Percentiles rank a stretch among this genome's conserved stretches.
phyloP scores from a whole-genome alignment of 208 protist genomes.

The Leishmania lainsoni region DNA sequence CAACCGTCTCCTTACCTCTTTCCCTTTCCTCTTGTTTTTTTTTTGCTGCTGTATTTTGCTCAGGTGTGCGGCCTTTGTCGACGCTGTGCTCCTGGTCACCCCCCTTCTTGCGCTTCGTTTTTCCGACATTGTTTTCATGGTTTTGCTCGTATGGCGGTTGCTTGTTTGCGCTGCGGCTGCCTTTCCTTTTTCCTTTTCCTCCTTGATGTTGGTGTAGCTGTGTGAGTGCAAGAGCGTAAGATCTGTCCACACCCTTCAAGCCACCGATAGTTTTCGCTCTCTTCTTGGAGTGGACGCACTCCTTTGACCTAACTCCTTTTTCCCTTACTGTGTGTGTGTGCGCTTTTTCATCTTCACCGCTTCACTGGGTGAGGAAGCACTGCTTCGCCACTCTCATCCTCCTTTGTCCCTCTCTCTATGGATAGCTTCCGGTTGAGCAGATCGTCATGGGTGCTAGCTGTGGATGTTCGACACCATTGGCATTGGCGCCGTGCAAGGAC shows the following conservation, averaged over 20 bases:
- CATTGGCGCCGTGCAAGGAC: not conserved
- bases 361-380: not conserved
- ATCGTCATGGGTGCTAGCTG: not conserved
- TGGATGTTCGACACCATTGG: not conserved
- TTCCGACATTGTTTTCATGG: too few relatives aligned
- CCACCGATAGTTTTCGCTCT: not conserved
- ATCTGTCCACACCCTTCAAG: not conserved
- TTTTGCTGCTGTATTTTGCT: too few relatives aligned
- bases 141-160: not conserved
- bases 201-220: not conserved
- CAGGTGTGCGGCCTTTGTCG: too few relatives aligned
- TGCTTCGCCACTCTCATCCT: not conserved
- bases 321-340: not conserved
- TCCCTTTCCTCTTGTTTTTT: not conserved
- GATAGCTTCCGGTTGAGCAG: not conserved
- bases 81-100: too few relatives aligned
- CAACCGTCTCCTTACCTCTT: not conserved
- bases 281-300: not conserved
- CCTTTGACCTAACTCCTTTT: not conserved
- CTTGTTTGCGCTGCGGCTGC: not conserved
- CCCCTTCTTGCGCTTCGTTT: not conserved
- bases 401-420: not conserved
- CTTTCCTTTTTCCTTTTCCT: not conserved
- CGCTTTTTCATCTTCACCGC: not conserved
- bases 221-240: not conserved